Conservation (phyloP, 164 flowering plant genomes). For the Umbellularia californica region DNA sequence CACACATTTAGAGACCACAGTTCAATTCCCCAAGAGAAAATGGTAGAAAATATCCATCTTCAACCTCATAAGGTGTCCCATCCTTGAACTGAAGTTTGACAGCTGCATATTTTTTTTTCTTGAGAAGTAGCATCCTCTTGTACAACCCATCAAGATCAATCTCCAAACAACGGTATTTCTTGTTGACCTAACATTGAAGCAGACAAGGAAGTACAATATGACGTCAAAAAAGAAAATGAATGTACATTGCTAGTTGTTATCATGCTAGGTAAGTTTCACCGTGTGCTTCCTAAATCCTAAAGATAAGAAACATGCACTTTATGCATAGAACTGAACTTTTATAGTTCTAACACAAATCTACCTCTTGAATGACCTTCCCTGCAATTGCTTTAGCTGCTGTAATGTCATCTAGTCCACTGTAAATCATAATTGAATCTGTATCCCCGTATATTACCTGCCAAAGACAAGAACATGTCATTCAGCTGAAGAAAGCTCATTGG, state of each 20-base stretch:
- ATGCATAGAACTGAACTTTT: neutral
- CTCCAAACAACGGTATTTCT: slow-evolving; percentile 80
- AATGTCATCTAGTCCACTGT: slow-evolving; percentile 88
- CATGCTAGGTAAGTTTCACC: neutral
- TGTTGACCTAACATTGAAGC: slow-evolving; percentile 62
- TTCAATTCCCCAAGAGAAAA: slow-evolving; percentile 6
- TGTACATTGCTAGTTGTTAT: neutral
- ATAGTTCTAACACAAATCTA: slow-evolving; percentile 9
- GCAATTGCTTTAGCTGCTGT: slow-evolving; percentile 72
- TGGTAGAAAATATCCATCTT: neutral
- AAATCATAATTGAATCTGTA: slow-evolving; percentile 97
- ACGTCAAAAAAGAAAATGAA: neutral
- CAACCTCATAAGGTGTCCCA: slow-evolving; percentile 72
- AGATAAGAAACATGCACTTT: neutral
- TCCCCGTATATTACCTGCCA: slow-evolving; percentile 95
- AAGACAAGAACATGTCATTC: slow-evolving; percentile 13
- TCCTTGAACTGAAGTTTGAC: slow-evolving; percentile 82
- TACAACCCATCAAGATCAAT: slow-evolving; percentile 97
- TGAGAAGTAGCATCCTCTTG: slow-evolving; percentile 96
- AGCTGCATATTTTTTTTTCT: slow-evolving; percentile 99
- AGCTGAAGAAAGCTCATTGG: neutral
- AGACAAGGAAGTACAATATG: neutral
- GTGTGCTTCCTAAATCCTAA: neutral
- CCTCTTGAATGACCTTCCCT: slow-evolving; percentile 87
- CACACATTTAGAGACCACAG: neutral